These are phyloP conservation scores for Tilletia setariae DNA, from an alignment of 1,284 basidiomycete genomes.

Conservation along the genomic window DNA sequence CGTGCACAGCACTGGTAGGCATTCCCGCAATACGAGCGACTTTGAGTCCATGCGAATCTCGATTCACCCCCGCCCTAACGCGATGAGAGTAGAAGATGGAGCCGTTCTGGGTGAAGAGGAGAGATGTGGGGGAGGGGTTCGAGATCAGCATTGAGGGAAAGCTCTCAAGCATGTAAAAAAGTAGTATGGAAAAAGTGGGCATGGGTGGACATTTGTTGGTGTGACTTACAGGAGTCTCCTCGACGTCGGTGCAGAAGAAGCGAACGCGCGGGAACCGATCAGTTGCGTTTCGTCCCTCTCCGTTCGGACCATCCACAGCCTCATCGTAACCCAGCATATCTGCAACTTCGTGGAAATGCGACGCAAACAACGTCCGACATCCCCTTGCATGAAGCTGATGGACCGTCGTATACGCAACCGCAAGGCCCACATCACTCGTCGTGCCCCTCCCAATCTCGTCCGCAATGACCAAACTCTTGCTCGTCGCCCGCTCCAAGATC, in stretches of 20 bases:
- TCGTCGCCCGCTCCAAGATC: slow-evolving; percentile 66
- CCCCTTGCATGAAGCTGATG: slow-evolving; percentile 75
- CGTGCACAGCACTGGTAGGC: slow-evolving; percentile 64
- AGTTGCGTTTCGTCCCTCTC: neutral
- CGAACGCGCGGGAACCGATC: slow-evolving; percentile 58
- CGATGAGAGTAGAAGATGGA: slow-evolving; percentile 79
- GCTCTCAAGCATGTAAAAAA: no score
- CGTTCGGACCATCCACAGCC: slow-evolving; percentile 9
- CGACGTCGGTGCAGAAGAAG: slow-evolving; percentile 85
- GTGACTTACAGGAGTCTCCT: slow-evolving; percentile 66
- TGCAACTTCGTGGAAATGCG: slow-evolving; percentile 91
- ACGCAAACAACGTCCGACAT: slow-evolving; percentile 86
- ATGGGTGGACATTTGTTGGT: neutral
- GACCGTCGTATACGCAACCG: slow-evolving; percentile 86
- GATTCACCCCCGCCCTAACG: slow-evolving; percentile 77
- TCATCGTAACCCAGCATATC: slow-evolving; percentile 61
- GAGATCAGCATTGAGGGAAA: neutral
- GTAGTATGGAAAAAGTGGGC: no score
- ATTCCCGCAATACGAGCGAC: slow-evolving; percentile 84
- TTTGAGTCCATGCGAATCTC: slow-evolving; percentile 86
- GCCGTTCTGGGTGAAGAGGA: slow-evolving; percentile 1
- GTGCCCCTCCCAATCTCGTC: slow-evolving; percentile 89
- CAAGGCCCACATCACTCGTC: slow-evolving; percentile 82
- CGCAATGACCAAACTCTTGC: slow-evolving; percentile 40
- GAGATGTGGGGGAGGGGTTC: no score